Conservation (phyloP, 2,329 filamentous ascomycete genomes). For the Raffaelea albimanens region DNA sequence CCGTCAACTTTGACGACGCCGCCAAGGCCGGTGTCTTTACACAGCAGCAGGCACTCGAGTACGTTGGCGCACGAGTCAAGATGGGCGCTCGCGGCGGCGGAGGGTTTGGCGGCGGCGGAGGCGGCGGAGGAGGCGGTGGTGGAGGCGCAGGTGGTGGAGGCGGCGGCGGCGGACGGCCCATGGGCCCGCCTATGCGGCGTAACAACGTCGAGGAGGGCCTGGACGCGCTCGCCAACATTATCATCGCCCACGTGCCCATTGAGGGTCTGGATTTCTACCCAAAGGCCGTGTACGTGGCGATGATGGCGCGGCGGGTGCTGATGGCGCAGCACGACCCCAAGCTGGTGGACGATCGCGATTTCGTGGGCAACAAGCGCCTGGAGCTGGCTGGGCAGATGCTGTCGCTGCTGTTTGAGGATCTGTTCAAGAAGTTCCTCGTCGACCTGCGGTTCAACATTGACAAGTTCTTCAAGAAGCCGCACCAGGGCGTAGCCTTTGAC, state of each 20-base stretch:
- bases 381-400: conserved; percentile 92
- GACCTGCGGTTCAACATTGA: conserved; percentile 91
- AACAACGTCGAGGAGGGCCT: conserved; percentile 87
- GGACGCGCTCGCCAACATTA: conserved; percentile 83
- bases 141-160: conserved; percentile 1
- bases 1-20: conserved; percentile 90
- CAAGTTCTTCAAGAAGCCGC: conserved; percentile 89
- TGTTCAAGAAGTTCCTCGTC: conserved; percentile 90
- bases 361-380: conserved; percentile 93
- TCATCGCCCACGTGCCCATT: conserved; percentile 91
- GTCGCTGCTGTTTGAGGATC: conserved; percentile 88
- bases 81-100: conserved; percentile 59
- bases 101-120: conserved; percentile 15
- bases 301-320: conserved; percentile 93
- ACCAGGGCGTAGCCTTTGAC: conserved; percentile 80
- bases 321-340: conserved; percentile 88
- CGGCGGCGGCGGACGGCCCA: conserved; percentile 29
- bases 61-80: conserved; percentile 78
- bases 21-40: conserved; percentile 78
- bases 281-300: conserved; percentile 92
- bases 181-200: conserved; percentile 49
- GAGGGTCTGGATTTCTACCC: conserved; percentile 87
- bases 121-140: conserved; percentile 5
- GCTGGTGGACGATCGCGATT: conserved; percentile 91
- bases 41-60: conserved; percentile 91